Evolutionary conservation across 768 basidiomycete species (phyloP), one percentile per base, ranked within the genome.

Genomic region (Mycena rosella): DNA sequence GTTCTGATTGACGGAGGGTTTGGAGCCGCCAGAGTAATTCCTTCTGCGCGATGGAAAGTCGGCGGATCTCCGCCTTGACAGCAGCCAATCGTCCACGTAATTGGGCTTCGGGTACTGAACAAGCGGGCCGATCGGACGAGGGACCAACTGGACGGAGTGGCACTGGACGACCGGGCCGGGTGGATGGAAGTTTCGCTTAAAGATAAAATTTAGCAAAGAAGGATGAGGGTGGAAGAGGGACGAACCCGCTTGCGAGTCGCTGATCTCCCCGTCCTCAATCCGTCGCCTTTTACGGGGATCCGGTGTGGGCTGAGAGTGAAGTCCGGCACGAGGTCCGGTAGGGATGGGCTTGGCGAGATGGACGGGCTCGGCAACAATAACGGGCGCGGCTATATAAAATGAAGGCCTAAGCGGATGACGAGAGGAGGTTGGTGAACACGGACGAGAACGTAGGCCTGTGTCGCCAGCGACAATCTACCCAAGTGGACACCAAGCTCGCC

Each of bases 1-100:
- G 9, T 38, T 54, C 11, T 11, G 53, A 40, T 38, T 54, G 53
- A 5, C 53, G 42, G 18, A 58, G 42, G 24, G 29, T 14, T 36
- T 58, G 56, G 34, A 58, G 38, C 27, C 45, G 56, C 56, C 56
- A 58, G 42, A 5, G 30, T 15, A 58, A 20, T 30, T 44, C 38
- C 13, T 58, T 58, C 40, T 58, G 56, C 5, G 38, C 56, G 20
- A 9, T 3, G 17, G n/a, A 6, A 27, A 58, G 24, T 22, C 56
- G 56, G 18, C 30, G 56, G 15, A 58, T 42, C 29, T 58, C 56
- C 26, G 40, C 40, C 17, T 45, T 26, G 56, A 58, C n/a, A 27
- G 27, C 56, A 29, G 29, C 40, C 38, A 58, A 11, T 44, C 56
- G 34, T 44, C 56, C n/a, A 44, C 27, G 38, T 32, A 58, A 17